Evolutionary conservation across 2,329 filamentous ascomycete genomes (phyloP).

Genomic region (Exutisphaerella laricina): DNA sequence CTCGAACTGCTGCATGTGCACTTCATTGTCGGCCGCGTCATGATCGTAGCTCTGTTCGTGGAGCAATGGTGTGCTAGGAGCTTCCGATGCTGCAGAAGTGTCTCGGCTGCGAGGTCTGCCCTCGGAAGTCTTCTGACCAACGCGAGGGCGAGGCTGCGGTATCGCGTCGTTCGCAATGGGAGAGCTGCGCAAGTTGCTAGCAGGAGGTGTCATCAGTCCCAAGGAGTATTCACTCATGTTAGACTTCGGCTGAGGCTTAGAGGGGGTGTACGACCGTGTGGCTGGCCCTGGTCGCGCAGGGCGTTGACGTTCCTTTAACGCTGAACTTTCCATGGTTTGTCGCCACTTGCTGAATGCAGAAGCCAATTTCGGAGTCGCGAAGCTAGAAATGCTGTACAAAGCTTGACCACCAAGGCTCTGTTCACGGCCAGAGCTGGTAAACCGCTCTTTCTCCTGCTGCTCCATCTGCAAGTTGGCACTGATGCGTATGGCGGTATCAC

Average conservation of each 20-base stretch:
- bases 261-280: constrained; percentile 43
- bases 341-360: constrained; percentile 98
- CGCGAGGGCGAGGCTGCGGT: constrained; percentile 20
- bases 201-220: constrained; percentile 84
- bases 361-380: constrained; percentile 81
- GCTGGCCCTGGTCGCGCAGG: constrained; percentile 22
- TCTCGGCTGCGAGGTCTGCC: constrained; percentile 10
- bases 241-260: constrained; percentile 27
- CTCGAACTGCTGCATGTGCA: constrained; percentile 43
- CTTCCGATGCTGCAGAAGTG: constrained; percentile 24
- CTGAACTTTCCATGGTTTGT: constrained; percentile 51
- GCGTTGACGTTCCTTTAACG: constrained; percentile 20
- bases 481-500: constrained; percentile 86
- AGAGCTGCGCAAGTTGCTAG: constrained; percentile 63
- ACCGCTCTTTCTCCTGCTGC: constrained; percentile 85
- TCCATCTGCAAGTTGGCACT: constrained; percentile 97
- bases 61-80: constrained; percentile 50
- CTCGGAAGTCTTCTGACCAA: constrained; percentile 7
- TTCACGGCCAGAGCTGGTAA: constrained; percentile 38
- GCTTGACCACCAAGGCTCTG: constrained; percentile 47
- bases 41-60: constrained; percentile 53
- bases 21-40: constrained; percentile 49
- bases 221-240: constrained; percentile 58
- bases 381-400: constrained; percentile 68
- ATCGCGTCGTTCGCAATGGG: constrained; percentile 40